phyloP scores from a whole-genome alignment of 2,329 filamentous ascomycete genomes.

The Sclerotinia subarctica region DNA sequence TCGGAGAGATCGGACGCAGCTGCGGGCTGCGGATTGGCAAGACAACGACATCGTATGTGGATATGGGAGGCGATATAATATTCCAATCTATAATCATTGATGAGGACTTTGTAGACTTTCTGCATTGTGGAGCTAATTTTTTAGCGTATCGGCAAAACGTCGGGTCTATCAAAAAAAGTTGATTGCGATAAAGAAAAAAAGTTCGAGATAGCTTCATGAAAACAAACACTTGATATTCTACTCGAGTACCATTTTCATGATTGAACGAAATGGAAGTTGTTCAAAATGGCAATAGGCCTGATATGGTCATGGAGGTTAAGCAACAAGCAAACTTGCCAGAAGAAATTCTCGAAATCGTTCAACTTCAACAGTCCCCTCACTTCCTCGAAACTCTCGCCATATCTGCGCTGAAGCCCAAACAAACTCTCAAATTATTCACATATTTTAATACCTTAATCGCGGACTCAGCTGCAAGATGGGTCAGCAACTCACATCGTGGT shows the following conservation, averaged over 20 bases:
- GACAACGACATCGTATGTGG: conserved; percentile 56
- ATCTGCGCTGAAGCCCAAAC: conserved; percentile 64
- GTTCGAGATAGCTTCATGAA: conserved; percentile 15
- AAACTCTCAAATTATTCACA: conserved; percentile 70
- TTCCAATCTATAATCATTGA: conserved; percentile 3
- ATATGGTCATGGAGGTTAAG: conserved; percentile 41
- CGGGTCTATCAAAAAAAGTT: conserved; percentile 18
- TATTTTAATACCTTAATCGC: conserved; percentile 73
- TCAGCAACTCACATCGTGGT: conserved; percentile 41
- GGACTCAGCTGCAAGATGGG: conserved; percentile 81
- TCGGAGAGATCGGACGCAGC: conserved; percentile 62
- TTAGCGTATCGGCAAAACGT: conserved; percentile 19
- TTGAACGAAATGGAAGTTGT: conserved; percentile 36
- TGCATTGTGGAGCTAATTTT: conserved; percentile 24
- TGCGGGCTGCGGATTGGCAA: conserved; percentile 61
- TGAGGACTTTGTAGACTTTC: conserved; percentile 30
- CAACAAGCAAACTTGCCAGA: conserved; percentile 60
- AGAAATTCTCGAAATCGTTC: conserved; percentile 67
- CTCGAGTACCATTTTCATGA: conserved; percentile 14
- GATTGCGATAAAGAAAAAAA: conserved; percentile 22
- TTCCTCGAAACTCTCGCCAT: conserved; percentile 70
- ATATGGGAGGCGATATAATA: conserved; percentile 27
- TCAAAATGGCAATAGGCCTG: conserved; percentile 54
- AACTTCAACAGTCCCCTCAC: conserved; percentile 57
- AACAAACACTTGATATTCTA: conserved; percentile 9